phyloP scores from a whole-genome alignment of 2,329 filamentous ascomycete species.

The Ceratocystis lukuohia region DNA sequence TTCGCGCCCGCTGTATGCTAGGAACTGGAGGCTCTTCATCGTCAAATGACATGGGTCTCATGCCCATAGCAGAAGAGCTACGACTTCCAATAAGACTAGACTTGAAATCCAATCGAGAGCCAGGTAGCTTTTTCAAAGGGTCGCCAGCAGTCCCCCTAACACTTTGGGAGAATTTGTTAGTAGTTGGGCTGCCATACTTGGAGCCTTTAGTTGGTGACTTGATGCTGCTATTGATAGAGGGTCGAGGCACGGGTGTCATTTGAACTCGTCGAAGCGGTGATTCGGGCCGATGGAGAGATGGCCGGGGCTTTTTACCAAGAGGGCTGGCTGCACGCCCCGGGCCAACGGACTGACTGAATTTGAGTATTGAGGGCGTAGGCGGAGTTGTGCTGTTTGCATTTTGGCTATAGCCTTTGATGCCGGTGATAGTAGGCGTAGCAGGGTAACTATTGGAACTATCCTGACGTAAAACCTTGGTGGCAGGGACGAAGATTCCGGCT shows the following conservation, averaged over 20 bases:
- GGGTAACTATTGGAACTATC: conserved; percentile 46
- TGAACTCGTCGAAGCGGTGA: conserved; percentile 64
- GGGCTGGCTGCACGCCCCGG: conserved; percentile 61
- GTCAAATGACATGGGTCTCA: conserved; percentile 32
- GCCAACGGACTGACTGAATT: conserved; percentile 81
- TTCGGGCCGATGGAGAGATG: conserved; percentile 75
- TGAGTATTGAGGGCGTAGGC: conserved; percentile 52
- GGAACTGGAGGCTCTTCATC: conserved; percentile 38
- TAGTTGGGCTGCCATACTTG: conserved; percentile 48
- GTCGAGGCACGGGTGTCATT: conserved; percentile 43
- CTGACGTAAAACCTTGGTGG: conserved; percentile 63
- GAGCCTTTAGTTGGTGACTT: conserved; percentile 32
- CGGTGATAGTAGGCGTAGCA: conserved; percentile 49
- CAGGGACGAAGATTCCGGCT: conserved; percentile 84
- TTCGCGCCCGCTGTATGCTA: conserved; percentile 22
- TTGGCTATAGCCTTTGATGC: conserved; percentile 41
- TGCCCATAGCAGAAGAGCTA: conserved; percentile 46
- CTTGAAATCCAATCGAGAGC: conserved; percentile 35
- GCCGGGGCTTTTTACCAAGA: conserved; percentile 47
- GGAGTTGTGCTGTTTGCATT: conserved; percentile 49
- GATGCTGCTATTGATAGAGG: conserved; percentile 37
- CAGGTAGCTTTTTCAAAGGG: conserved; percentile 42
- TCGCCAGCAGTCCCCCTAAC: conserved; percentile 48
- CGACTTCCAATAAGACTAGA: conserved; percentile 39
- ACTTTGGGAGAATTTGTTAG: conserved; percentile 43